phyloP scores from a whole-genome alignment of 306 rosid species.

The Quillaja saponaria region DNA sequence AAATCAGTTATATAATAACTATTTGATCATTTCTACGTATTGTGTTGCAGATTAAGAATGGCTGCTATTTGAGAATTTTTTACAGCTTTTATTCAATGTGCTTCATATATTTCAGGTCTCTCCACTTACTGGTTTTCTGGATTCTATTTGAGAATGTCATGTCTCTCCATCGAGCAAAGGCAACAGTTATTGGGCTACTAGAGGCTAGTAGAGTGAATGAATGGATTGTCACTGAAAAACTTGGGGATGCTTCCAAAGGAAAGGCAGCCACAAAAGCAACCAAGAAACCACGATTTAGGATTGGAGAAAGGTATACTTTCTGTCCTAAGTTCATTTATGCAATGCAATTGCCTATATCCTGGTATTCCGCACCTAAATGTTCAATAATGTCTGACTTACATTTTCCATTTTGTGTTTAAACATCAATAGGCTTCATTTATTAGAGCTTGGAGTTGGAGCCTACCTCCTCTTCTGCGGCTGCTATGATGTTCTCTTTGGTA shows the following conservation, averaged over 20 bases:
- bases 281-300: slow-evolving; percentile 48
- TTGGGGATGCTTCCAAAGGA: slow-evolving; percentile 69
- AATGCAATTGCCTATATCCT: neutral
- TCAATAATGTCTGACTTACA: neutral
- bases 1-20: neutral
- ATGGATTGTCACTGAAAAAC: slow-evolving; percentile 89
- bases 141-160: slow-evolving; percentile 85
- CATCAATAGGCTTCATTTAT: slow-evolving; percentile 55
- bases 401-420: slow-evolving; percentile 28
- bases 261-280: slow-evolving; percentile 46
- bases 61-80: neutral
- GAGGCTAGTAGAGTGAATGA: slow-evolving; percentile 74
- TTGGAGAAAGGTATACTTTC: slow-evolving; percentile 67
- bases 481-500: slow-evolving; percentile 62
- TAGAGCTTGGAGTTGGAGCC: slow-evolving; percentile 68
- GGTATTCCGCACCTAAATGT: neutral
- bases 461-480: slow-evolving; percentile 72
- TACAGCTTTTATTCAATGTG: neutral
- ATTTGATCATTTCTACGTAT: no score
- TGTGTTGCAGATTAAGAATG: no score
- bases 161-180: slow-evolving; percentile 86
- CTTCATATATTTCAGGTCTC: slow-evolving; percentile 55
- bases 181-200: slow-evolving; percentile 75
- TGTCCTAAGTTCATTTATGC: slow-evolving; percentile 5
- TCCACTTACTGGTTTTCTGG: slow-evolving; percentile 75